These are phyloP conservation scores for Candida tropicalis DNA, from an alignment of 1,139 yeast genomes.

Conservation along the genomic window DNA sequence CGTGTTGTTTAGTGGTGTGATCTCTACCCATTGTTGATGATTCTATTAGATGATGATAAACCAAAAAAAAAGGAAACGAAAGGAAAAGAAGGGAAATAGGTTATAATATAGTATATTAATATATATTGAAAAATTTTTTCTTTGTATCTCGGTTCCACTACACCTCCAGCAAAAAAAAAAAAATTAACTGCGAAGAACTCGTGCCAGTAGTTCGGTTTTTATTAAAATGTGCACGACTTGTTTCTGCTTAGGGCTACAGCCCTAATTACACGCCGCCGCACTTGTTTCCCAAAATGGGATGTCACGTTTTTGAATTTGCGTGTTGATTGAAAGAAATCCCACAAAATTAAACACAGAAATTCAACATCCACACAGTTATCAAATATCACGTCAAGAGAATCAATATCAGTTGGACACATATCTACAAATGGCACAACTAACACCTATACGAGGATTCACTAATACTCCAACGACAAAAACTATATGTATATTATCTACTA, in stretches of 20 bases:
- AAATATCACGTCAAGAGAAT: too few relatives aligned
- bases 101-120: not conserved
- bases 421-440: conserved; percentile 35
- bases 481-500: conserved; percentile 43
- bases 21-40: conserved; percentile 85
- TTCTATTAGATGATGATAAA: conserved; percentile 7
- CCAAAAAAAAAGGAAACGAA: not conserved
- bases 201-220: too few relatives aligned
- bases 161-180: not conserved
- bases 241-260: conserved; percentile 1
- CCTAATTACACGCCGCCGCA: not conserved
- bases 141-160: not conserved
- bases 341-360: conserved; percentile 3
- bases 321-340: not conserved
- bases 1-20: conserved; percentile 95
- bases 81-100: not conserved
- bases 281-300: not conserved
- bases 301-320: not conserved
- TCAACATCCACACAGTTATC: not conserved
- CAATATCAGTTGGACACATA: too few relatives aligned
- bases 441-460: conserved; percentile 58
- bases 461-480: conserved; percentile 60
- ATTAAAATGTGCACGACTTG: too few relatives aligned
- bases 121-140: conserved; percentile 8
- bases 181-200: too few relatives aligned